phyloP scores from a whole-genome alignment of 2,329 filamentous ascomycete genomes.

The Calonectria hawksworthii region DNA sequence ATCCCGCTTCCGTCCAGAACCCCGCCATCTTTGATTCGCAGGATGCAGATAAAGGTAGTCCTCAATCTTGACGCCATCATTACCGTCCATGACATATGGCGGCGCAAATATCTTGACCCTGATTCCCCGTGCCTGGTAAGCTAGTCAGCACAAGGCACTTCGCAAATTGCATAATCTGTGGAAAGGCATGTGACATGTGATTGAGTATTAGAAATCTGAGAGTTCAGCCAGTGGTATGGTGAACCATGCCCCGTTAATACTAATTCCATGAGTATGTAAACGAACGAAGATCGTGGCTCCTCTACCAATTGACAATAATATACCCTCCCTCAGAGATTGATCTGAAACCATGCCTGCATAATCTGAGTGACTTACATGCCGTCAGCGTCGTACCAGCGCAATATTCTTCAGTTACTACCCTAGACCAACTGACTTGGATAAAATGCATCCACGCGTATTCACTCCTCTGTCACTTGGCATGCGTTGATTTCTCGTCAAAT shows the following conservation, averaged over 20 bases:
- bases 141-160: not conserved
- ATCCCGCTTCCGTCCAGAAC: constrained; percentile 6
- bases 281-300: not conserved
- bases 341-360: not conserved
- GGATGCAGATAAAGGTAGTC: not conserved
- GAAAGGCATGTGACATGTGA: not conserved
- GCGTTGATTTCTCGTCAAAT: not conserved
- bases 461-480: not conserved
- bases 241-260: not conserved
- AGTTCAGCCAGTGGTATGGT: not conserved
- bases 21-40: constrained; percentile 8
- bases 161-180: not conserved
- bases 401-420: not conserved
- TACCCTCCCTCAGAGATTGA: not conserved
- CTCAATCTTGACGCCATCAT: not conserved
- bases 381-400: not conserved
- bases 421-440: not conserved
- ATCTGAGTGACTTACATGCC: not conserved
- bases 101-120: not conserved
- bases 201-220: not conserved
- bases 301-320: not conserved
- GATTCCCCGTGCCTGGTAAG: not conserved
- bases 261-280: not conserved
- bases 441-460: not conserved
- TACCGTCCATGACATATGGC: not conserved